Percentiles rank a stretch among this genome's conserved stretches.
phyloP scores from a whole-genome alignment of 352 stramenopile species.

The Phytopythium delawarense region DNA sequence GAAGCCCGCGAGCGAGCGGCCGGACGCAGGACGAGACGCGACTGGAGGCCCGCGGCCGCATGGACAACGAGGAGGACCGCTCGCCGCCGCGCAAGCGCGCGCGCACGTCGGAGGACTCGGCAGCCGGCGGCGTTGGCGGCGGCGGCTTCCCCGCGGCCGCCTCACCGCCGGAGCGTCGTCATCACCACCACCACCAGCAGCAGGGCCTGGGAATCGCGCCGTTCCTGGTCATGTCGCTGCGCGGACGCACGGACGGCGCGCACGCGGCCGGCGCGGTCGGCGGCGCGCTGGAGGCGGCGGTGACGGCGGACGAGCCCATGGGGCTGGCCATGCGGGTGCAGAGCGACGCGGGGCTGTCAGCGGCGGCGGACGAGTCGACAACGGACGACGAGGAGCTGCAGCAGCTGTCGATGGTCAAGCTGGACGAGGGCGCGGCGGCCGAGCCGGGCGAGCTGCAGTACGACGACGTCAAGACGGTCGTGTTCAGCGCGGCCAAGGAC shows the following conservation, averaged over 20 bases:
- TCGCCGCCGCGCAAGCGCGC: constrained; percentile 30
- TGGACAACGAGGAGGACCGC: constrained; percentile 21
- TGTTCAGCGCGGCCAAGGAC: constrained; percentile 60
- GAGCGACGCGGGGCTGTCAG: neutral
- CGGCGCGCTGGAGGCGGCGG: constrained; percentile 20
- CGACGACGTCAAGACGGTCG: constrained; percentile 49
- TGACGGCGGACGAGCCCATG: constrained; percentile 27
- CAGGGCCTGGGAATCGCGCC: constrained; percentile 21
- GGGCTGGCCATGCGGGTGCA: constrained; percentile 16
- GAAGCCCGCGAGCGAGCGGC: too few species aligned
- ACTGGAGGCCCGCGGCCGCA: neutral
- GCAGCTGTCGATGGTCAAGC: constrained; percentile 55
- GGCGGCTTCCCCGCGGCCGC: too few species aligned
- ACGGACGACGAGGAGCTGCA: constrained; percentile 79
- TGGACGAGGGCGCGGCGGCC: constrained; percentile 31
- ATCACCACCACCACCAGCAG: neutral
- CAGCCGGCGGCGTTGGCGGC: too few species aligned
- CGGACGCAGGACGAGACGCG: neutral
- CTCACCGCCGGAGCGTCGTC: neutral
- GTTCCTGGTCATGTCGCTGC: constrained; percentile 25
- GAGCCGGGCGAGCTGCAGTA: constrained; percentile 44
- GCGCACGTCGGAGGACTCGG: constrained; percentile 18
- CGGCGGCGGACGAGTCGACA: constrained; percentile 58
- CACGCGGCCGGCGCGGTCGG: constrained; percentile 8
- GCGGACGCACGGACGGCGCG: constrained; percentile 13